Evolutionary conservation across 202 grass and related monocot genomes (phyloP), one percentile per base, ranked within the genome.

Genomic region (Hordeum pubiflorum): DNA sequence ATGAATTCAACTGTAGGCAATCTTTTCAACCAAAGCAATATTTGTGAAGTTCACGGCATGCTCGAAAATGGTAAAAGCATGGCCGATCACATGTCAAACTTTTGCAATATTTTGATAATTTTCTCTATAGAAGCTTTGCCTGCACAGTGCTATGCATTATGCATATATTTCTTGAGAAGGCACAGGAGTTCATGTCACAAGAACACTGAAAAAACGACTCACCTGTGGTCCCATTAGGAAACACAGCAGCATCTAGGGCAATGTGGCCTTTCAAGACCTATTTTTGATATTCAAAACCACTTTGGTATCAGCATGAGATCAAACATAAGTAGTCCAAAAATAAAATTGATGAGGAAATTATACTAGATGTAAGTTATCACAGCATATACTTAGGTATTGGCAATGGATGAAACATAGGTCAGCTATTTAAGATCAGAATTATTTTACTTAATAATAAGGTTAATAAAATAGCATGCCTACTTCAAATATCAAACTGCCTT

Each of bases 211-310:
- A 76, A 55, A 86, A 13, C 34, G 6, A 34, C 84, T 88, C 69
- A 95, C 95, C 95, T 80, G 95, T 94, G 7, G 92, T 98, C 22
- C 95, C 92, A 89, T 95, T 98, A 63, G 95, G 95, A 85, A 98
- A 98, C 56, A 79, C 84, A 74, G 90, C 90, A 61, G 18, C 63
- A 73, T 88, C 95, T 61, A 98, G 84, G 29, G 88, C 95, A 18
- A 95, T 95, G 36, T 95, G 95, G 15, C 95, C 95, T 91, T 93
- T 91, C 62, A 98, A 80, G 1, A 98, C 92, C 92, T 98, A 85
- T 81, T 83, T 90, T 41, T 7, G 34, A 71, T 10, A 34, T 58
- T 48, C 40, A 41, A 54, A 62, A 86, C 38, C 9, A 52, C 56
- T 73, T 40, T 10, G 60, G 7, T 24, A 83, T 72, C 82, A 73